Evolutionary conservation across 1,284 basidiomycete species (phyloP), one percentile per base, ranked within the genome.

Genomic region (Sporisorium exsertum): DNA sequence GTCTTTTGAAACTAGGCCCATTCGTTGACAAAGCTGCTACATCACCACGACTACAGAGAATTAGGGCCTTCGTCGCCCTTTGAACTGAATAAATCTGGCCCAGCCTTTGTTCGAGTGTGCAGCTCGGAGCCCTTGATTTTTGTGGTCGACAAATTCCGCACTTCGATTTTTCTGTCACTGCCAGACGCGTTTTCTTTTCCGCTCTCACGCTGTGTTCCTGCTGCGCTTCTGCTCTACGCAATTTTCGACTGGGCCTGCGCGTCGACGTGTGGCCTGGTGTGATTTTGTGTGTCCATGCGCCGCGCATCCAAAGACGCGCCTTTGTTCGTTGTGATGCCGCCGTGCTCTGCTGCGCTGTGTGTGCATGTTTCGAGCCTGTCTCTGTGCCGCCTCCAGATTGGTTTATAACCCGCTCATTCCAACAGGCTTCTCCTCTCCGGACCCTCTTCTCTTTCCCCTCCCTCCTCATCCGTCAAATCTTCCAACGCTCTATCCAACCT

Each of bases 331-430:
- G 37, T 40, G 16, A 27, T 29, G 18, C 12, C n/a, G 43, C 54
- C 37, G 37, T 52, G 51, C 51, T n/a, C 24, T 53, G 40, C 24
- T 26, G 35, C 22, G 12, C 18, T n/a, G 33, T 35, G 15, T 56
- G 37, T 37, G 49, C n/a, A 10, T 32, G 26, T 29, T n/a, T 22
- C 52, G 20, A 24, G 37, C 40, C 24, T 29, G 10, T 9, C 37
- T 40, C 15, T 13, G 26, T 22, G 20, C 24, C 47, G 32, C 26
- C 16, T 20, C 43, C 51, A 59, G 52, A 52, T 63, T 59, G 45
- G 64, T 64, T 76, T 76, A 76, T 64, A 76, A 76, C 61, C 73
- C 63, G 63, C n/a, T 16, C 53, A 59, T 65, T 64, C 43, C 40
- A 37, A 60, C 45, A 18, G 42, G 24, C 32, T 46, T 18, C 32